Evolutionary conservation across 371 early-diverging fungal species (phyloP).

Genomic region (Mortierella sp.): DNA sequence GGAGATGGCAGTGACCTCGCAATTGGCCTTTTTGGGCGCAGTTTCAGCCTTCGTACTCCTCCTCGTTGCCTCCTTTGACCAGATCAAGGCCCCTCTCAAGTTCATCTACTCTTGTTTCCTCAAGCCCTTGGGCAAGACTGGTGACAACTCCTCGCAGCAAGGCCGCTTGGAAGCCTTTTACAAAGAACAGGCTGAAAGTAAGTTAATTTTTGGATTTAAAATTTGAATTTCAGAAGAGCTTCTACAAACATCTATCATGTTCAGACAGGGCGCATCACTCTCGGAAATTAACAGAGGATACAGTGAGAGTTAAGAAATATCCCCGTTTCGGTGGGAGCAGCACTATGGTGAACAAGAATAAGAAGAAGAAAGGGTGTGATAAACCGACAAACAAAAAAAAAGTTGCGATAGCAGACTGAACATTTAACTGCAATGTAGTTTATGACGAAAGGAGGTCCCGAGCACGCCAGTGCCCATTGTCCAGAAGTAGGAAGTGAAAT

Average conservation of each 20-base stretch:
- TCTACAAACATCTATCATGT: background rate
- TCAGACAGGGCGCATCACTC: background rate
- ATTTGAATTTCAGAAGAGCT: slow-evolving; percentile 8
- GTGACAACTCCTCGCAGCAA: slow-evolving; percentile 62
- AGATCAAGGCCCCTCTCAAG: slow-evolving; percentile 61
- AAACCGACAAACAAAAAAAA: background rate
- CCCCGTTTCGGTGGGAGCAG: background rate
- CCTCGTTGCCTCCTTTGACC: slow-evolving; percentile 33
- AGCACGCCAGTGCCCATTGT: background rate
- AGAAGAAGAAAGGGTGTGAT: background rate
- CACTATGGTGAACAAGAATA: background rate
- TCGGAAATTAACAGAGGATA: background rate
- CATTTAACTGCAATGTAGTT: background rate
- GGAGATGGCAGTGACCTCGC: slow-evolving; percentile 49
- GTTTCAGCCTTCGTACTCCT: slow-evolving; percentile 38
- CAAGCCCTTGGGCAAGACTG: slow-evolving; percentile 74
- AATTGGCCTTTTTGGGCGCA: slow-evolving; percentile 43
- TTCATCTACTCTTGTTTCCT: slow-evolving; percentile 83
- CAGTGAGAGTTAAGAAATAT: background rate
- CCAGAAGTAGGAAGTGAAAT: background rate
- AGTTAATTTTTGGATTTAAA: slow-evolving; percentile 29
- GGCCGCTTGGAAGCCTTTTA: slow-evolving; percentile 81
- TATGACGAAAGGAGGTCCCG: background rate
- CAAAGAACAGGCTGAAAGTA: slow-evolving; percentile 79
- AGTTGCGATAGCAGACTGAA: background rate